phyloP scores from a whole-genome alignment of 2,329 filamentous ascomycete species.

The Fusarium lateritium region DNA sequence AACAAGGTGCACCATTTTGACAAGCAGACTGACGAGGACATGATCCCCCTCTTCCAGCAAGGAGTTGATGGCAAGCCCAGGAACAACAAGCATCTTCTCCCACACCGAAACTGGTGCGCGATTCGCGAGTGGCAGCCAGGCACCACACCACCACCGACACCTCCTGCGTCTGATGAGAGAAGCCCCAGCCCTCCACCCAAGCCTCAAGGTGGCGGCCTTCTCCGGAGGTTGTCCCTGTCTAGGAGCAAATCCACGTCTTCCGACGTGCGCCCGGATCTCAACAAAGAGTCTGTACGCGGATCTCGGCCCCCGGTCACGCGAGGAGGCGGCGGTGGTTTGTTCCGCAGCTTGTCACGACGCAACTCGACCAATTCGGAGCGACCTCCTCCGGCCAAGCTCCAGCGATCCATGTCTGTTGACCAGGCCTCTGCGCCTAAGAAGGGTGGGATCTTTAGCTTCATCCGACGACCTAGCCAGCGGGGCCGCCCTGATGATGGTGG shows the following conservation, averaged over 20 bases:
- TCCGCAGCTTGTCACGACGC: constrained; percentile 61
- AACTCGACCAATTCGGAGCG: constrained; percentile 55
- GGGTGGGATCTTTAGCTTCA: constrained; percentile 60
- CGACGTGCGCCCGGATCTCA: constrained; percentile 56
- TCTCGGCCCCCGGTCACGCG: constrained; percentile 65
- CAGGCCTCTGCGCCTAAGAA: constrained; percentile 64
- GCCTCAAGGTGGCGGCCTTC: constrained; percentile 55
- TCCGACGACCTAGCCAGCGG: constrained; percentile 57
- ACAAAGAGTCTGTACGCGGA: constrained; percentile 57
- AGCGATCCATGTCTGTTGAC: constrained; percentile 74
- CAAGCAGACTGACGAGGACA: constrained; percentile 88
- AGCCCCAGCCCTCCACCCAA: constrained; percentile 57
- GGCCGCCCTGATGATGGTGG: constrained; percentile 63
- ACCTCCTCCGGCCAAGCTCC: constrained; percentile 57
- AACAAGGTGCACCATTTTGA: constrained; percentile 85
- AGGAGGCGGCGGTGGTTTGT: constrained; percentile 57
- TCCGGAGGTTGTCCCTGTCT: constrained; percentile 62
- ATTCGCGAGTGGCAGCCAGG: constrained; percentile 89
- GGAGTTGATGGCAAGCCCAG: constrained; percentile 91
- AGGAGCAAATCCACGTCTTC: constrained; percentile 55
- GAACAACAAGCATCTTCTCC: constrained; percentile 91
- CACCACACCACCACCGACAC: constrained; percentile 79
- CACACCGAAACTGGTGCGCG: constrained; percentile 95
- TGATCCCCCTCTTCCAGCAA: constrained; percentile 93
- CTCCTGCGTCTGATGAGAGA: constrained; percentile 65